Conservation (phyloP, 768 basidiomycete genomes). For the Ramaria rubella region DNA sequence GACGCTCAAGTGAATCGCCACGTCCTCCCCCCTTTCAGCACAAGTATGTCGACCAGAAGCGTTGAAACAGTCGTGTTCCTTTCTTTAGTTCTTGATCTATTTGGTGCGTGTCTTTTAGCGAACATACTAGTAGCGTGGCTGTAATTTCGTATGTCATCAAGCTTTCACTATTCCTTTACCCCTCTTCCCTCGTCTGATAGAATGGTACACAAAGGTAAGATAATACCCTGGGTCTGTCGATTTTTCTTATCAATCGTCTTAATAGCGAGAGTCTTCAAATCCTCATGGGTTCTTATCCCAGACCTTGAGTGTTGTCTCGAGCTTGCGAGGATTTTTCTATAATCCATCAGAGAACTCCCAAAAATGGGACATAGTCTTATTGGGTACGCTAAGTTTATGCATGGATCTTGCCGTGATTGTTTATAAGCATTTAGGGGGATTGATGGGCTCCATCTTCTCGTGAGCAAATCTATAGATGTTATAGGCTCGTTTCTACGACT, state of each 20-base stretch:
- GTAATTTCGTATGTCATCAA: constrained; percentile 22
- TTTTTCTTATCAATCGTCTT: constrained; percentile 1
- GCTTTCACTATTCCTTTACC: constrained; percentile 96
- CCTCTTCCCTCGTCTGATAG: constrained; percentile 93
- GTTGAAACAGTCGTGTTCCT: constrained; percentile 83
- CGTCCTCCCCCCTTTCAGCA: background rate
- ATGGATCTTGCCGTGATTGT: background rate
- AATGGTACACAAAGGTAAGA: constrained; percentile 78
- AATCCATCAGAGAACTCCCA: constrained; percentile 52
- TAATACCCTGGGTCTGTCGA: constrained; percentile 1
- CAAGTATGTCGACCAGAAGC: constrained; percentile 41
- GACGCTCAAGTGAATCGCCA: background rate
- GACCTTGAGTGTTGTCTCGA: constrained; percentile 62
- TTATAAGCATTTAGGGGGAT: constrained; percentile 45
- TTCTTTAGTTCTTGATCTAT: constrained; percentile 84
- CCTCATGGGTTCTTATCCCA: constrained; percentile 64
- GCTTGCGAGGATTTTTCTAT: constrained; percentile 59
- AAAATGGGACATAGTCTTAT: constrained; percentile 89
- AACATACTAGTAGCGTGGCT: constrained; percentile 5
- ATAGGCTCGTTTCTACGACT: constrained; percentile 10
- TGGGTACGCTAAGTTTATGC: constrained; percentile 44
- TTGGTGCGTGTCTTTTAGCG: constrained; percentile 53
- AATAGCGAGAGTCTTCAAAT: constrained; percentile 64
- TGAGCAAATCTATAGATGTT: constrained; percentile 35
- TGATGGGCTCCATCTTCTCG: constrained; percentile 94